These are phyloP conservation scores for Aureobasidium mangrovei DNA, from an alignment of 2,329 filamentous ascomycete species.

Conservation along the genomic window DNA sequence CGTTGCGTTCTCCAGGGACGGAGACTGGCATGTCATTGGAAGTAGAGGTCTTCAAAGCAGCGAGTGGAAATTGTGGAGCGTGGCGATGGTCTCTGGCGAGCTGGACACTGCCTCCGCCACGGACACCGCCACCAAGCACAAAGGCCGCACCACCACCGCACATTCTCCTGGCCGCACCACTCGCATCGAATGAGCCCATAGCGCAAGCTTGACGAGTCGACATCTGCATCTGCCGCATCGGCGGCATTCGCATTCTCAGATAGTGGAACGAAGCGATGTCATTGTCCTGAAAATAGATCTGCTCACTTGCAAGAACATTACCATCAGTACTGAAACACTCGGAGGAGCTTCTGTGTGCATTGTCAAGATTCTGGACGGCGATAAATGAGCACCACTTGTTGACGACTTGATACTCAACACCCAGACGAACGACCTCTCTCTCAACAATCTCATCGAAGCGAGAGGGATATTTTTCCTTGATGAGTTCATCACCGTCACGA, in stretches of 20 bases:
- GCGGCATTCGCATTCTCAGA: background rate
- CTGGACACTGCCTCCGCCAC: no score
- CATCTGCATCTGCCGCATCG: background rate
- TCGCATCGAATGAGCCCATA: background rate
- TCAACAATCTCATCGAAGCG: constrained; percentile 53
- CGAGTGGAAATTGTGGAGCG: background rate
- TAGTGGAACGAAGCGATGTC: background rate
- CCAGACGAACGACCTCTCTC: constrained; percentile 57
- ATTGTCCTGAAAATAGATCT: background rate
- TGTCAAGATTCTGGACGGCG: constrained; percentile 46
- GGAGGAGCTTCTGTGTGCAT: background rate
- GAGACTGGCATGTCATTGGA: background rate
- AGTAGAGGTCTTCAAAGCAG: background rate
- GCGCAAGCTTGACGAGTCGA: background rate
- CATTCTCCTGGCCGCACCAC: background rate
- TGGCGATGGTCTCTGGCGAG: background rate
- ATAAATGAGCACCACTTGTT: constrained; percentile 68
- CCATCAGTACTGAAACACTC: background rate
- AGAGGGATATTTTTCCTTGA: constrained; percentile 40
- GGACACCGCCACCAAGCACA: no score
- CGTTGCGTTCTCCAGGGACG: background rate
- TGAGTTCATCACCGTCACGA: constrained; percentile 20
- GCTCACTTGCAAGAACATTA: background rate
- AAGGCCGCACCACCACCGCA: background rate
- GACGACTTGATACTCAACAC: constrained; percentile 56